These are phyloP conservation scores for Rhizopus delemar DNA, from an alignment of 371 early-diverging fungal species.

Conservation along the genomic window DNA sequence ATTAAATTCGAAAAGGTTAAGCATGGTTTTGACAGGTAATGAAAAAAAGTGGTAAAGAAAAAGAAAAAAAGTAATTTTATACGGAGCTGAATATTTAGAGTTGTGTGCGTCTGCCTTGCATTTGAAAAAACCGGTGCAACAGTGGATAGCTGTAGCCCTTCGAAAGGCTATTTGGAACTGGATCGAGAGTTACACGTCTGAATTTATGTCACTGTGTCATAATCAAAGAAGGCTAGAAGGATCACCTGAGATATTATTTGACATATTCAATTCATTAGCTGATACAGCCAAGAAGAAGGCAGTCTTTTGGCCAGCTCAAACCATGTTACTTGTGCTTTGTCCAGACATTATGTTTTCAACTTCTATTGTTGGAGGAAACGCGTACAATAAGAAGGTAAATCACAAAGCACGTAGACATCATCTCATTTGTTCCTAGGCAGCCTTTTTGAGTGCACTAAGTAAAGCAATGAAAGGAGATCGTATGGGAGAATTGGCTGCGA, in stretches of 20 bases:
- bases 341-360: slow-evolving; percentile 61
- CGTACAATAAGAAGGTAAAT: slow-evolving; percentile 41
- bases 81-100: slow-evolving; percentile 39
- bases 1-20: slow-evolving; percentile 62
- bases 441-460: slow-evolving; percentile 64
- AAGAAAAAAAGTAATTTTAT: background rate
- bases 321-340: slow-evolving; percentile 71
- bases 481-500: slow-evolving; percentile 63
- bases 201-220: slow-evolving; percentile 65
- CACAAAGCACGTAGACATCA: background rate
- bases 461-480: slow-evolving; percentile 58
- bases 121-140: slow-evolving; percentile 65
- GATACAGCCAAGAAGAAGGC: slow-evolving; percentile 63
- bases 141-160: slow-evolving; percentile 61
- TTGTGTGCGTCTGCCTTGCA: slow-evolving; percentile 47
- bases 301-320: slow-evolving; percentile 79
- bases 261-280: slow-evolving; percentile 65
- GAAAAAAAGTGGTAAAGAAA: too few relatives aligned
- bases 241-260: slow-evolving; percentile 72
- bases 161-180: slow-evolving; percentile 85
- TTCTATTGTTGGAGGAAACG: slow-evolving; percentile 29
- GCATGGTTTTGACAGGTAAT: slow-evolving; percentile 65
- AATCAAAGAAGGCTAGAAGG: slow-evolving; percentile 67
- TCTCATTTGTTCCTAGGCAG: slow-evolving; percentile 35
- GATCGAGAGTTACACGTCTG: slow-evolving; percentile 75